These are phyloP conservation scores for Eutrema salsugineum DNA, from an alignment of 441 rosid genomes.

Conservation along the genomic window DNA sequence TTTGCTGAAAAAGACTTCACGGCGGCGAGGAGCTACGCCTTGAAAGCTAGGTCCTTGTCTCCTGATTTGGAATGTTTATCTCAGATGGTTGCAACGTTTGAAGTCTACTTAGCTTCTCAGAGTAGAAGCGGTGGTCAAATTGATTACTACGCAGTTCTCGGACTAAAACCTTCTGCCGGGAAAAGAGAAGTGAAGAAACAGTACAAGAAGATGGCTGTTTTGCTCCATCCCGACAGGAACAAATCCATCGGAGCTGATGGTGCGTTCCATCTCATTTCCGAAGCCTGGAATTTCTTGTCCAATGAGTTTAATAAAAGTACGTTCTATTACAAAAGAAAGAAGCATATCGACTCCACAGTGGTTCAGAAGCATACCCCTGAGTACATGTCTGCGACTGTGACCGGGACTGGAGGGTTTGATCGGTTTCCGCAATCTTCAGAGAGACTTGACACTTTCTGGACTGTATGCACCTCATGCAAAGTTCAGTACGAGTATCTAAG, in stretches of 20 bases:
- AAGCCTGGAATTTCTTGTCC: conserved; percentile 85
- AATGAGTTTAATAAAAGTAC: conserved; percentile 71
- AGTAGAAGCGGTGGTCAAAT: conserved; percentile 55
- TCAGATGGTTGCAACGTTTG: conserved; percentile 90
- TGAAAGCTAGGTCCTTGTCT: conserved; percentile 72
- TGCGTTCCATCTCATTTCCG: conserved; percentile 91
- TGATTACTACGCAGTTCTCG: conserved; percentile 83
- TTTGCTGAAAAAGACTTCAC: conserved; percentile 75
- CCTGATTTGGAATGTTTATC: conserved; percentile 90
- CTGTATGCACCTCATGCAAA: conserved; percentile 97
- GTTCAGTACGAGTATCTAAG: conserved; percentile 97
- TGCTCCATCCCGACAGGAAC: conserved; percentile 96
- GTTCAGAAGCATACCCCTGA: conserved; percentile 50
- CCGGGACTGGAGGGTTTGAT: conserved; percentile 44
- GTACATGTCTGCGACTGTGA: conserved; percentile 42
- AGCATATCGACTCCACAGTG: conserved; percentile 47
- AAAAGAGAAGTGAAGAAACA: conserved; percentile 86
- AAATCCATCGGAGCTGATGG: conserved; percentile 96
- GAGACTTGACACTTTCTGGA: conserved; percentile 95
- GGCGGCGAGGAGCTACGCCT: conserved; percentile 73
- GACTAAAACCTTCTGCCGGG: conserved; percentile 87
- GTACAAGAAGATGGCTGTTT: conserved; percentile 84
- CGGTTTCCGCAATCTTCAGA: conserved; percentile 51
- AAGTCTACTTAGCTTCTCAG: conserved; percentile 82
- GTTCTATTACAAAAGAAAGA: conserved; percentile 66